Percentiles rank a stretch among this genome's conserved stretches.
These are phyloP conservation scores for Acephala macrosclerotiorum DNA, from an alignment of 2,329 filamentous ascomycete species.

Conservation along the genomic window DNA sequence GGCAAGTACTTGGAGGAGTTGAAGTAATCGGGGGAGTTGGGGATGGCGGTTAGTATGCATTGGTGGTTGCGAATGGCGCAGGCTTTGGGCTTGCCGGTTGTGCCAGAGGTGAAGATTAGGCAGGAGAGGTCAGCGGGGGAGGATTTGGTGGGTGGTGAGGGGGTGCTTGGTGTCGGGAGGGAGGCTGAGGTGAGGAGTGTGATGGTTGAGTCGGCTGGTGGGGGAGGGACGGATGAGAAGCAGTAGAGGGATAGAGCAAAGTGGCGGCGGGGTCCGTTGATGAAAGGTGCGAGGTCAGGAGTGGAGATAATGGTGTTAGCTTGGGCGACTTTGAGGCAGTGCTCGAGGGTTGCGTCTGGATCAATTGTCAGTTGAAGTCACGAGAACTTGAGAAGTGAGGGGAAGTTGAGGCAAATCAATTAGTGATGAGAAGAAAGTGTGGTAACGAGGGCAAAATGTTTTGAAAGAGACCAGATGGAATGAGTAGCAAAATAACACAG, in stretches of 20 bases:
- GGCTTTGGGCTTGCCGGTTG: slow-evolving; percentile 55
- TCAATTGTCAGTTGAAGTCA: slow-evolving; percentile 15
- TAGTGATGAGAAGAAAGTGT: not conserved
- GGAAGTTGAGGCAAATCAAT: not conserved
- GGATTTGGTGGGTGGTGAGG: slow-evolving; percentile 43
- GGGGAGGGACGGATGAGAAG: slow-evolving; percentile 39
- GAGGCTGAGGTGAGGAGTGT: slow-evolving; percentile 25
- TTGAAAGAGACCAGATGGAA: not conserved
- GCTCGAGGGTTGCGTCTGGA: slow-evolving; percentile 51
- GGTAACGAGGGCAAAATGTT: not conserved
- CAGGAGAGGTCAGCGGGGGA: slow-evolving; percentile 46
- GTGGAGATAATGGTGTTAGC: slow-evolving; percentile 52
- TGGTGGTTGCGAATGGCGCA: slow-evolving; percentile 50
- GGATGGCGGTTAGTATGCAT: slow-evolving; percentile 47
- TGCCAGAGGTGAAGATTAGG: slow-evolving; percentile 57
- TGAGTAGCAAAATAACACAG: not conserved
- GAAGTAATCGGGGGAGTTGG: slow-evolving; percentile 46
- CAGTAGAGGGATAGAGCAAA: slow-evolving; percentile 47
- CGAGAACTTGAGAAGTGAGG: not conserved
- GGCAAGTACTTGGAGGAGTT: slow-evolving; percentile 51
- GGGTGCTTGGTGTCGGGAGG: slow-evolving; percentile 22
- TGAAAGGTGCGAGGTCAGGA: slow-evolving; percentile 49
- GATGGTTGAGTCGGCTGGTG: slow-evolving; percentile 17
- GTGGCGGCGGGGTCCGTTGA: slow-evolving; percentile 44
- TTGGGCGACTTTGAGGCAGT: slow-evolving; percentile 52